A percentile compares a stretch with the other conserved stretches of the same genome.
phyloP scores from a whole-genome alignment of 1,284 basidiomycete genomes.

The Pholiota adiposa region DNA sequence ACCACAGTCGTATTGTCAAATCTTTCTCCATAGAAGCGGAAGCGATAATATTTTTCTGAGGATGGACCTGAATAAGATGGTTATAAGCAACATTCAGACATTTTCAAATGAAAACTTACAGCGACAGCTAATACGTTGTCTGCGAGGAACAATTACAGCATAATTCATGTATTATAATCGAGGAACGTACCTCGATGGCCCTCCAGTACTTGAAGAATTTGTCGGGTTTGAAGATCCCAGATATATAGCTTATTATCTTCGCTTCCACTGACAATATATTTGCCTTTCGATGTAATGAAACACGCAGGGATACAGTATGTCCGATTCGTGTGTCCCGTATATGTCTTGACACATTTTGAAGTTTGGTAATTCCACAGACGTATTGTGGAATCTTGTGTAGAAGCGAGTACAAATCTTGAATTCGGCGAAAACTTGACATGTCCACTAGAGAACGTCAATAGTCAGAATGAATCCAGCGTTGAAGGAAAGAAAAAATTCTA shows the following conservation, averaged over 20 bases:
- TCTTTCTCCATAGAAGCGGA: conserved; percentile 88
- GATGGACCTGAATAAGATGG: conserved; percentile 62
- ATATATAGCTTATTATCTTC: conserved; percentile 89
- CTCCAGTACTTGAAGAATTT: conserved; percentile 74
- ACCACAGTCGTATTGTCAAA: conserved; percentile 80
- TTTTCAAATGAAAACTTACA: conserved; percentile 45
- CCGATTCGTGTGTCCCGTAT: conserved; percentile 81
- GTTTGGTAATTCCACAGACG: conserved; percentile 94
- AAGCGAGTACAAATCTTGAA: conserved; percentile 85
- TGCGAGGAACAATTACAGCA: conserved; percentile 32
- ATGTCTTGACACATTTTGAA: conserved; percentile 93
- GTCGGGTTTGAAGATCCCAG: conserved; percentile 90
- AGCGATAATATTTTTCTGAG: conserved; percentile 72
- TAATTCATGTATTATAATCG: background rate
- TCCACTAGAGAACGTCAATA: conserved; percentile 51
- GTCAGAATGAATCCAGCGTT: background rate
- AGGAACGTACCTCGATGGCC: conserved; percentile 74
- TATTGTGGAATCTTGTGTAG: conserved; percentile 92
- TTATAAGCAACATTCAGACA: conserved; percentile 2
- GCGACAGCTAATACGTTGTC: conserved; percentile 78
- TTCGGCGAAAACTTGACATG: conserved; percentile 92
- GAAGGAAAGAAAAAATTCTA: background rate
- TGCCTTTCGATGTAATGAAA: conserved; percentile 59
- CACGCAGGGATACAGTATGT: conserved; percentile 76
- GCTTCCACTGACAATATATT: conserved; percentile 85